Base-by-base conservation (phyloP, 1,139 yeast genomes). In the Hansenula sp. region DNA sequence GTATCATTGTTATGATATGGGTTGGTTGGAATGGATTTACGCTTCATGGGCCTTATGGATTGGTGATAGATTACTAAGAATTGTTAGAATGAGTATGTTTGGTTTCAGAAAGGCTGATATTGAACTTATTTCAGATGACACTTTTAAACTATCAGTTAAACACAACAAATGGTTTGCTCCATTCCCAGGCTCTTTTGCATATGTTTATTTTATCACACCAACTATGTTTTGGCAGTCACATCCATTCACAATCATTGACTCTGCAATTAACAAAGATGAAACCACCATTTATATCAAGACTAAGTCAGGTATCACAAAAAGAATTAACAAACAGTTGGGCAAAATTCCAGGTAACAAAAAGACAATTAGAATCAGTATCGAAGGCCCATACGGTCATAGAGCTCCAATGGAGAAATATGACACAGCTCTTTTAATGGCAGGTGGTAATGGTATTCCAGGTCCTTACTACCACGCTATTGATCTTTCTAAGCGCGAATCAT, bases 371-470 rank as follows among this genome's bases (percentile, higher is more conserved):
- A 67, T 78, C 1, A 61, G 72, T 6, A 59, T 81, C 13, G 89
- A 82, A 53, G 89, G 89, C 0, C 87, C 89, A 0, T 83, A 82
- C 55, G 84, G 88, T 50, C 61, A 21, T 9, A 21, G 25, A 21
- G 25, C 5, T 21, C 9, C 9, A 21, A 21, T 21, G 25, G 25
- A 21, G 9, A 21, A 21, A 21, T 21, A 21, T 21, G 25, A 21
- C 9, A 21, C 25, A 9, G 25, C 25, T 21, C 25, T 21, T 9
- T 21, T 21, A 9, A 53, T 85, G 44, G 80, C 84, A 1, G 86
- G 90, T 49, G 93, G 93, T 41, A 82, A 83, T 47, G 96, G 95
- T 53, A 72, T 87, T 50, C 85, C 95, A 11, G 84, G 85, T 35
- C 68, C 70, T n/a, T 59, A 60, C 38, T 57, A 63, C 13, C 67